Percentiles rank a stretch among this genome's conserved stretches.
Evolutionary conservation across 2,329 filamentous ascomycete genomes (phyloP).

Genomic region (Nemania sp.): DNA sequence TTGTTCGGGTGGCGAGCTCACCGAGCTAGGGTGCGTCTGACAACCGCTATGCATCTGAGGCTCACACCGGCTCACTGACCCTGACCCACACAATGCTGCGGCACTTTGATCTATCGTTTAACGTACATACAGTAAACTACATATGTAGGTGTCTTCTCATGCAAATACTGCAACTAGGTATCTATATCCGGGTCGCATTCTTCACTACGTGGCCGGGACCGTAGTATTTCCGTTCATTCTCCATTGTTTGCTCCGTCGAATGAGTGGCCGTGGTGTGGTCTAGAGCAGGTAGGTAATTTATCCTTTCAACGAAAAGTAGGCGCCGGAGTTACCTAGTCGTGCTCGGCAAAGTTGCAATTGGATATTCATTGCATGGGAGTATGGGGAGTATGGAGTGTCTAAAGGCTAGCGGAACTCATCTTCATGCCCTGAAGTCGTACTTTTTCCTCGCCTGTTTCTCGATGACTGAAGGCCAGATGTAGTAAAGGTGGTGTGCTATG

Average conservation of each 20-base stretch:
- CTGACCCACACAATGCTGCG: constrained; percentile 19
- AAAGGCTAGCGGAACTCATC: neutral
- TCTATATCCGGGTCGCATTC: neutral
- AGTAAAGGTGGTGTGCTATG: constrained; percentile 49
- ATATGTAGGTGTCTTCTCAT: neutral
- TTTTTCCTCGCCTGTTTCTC: constrained; percentile 50
- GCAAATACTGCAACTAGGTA: neutral
- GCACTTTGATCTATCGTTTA: neutral
- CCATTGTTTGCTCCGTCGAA: neutral
- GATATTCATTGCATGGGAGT: constrained; percentile 4
- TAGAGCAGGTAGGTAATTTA: neutral
- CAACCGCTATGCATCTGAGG: constrained; percentile 21
- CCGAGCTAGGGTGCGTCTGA: constrained; percentile 3
- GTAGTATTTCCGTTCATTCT: neutral
- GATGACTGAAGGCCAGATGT: constrained; percentile 49
- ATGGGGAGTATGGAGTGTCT: neutral
- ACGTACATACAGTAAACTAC: no score
- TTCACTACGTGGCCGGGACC: neutral
- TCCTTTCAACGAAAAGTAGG: neutral
- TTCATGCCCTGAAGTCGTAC: constrained; percentile 45
- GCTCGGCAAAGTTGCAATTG: constrained; percentile 17
- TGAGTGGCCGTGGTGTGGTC: constrained; percentile 14
- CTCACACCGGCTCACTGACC: constrained; percentile 17
- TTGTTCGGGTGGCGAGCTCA: constrained; percentile 13
- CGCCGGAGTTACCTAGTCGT: constrained; percentile 12